Evolutionary conservation across 495 filamentous ascomycete species (phyloP).

Genomic region (Lasiosphaeria hispida): DNA sequence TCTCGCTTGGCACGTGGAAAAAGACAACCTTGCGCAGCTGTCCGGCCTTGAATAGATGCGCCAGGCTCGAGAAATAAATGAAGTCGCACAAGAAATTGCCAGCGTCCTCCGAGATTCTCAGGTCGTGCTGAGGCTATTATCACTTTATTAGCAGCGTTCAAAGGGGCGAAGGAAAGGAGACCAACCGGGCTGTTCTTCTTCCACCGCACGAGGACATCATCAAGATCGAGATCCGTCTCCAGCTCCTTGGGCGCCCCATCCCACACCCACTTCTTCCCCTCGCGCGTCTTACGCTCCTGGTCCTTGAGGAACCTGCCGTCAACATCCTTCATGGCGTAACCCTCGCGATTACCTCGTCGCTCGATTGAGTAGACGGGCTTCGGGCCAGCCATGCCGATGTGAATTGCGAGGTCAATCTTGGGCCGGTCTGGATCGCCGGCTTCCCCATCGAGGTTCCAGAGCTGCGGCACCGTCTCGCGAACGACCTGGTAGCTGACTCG

Average conservation of each 20-base stretch:
- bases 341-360: conserved; percentile 65
- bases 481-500: conserved; percentile 68
- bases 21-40: conserved; percentile 63
- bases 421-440: conserved; percentile 20
- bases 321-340: conserved; percentile 69
- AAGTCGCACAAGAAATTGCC: conserved; percentile 85
- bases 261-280: conserved; percentile 46
- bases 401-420: conserved; percentile 64
- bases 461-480: conserved; percentile 55
- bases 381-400: conserved; percentile 79
- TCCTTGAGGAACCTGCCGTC: conserved; percentile 57
- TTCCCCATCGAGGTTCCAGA: conserved; percentile 42
- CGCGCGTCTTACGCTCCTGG: conserved; percentile 38
- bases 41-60: conserved; percentile 49
- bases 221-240: conserved; percentile 48
- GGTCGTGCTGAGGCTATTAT: conserved; percentile 44
- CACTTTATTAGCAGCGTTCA: conserved; percentile 3
- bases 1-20: conserved; percentile 70
- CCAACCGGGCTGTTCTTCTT: conserved; percentile 37
- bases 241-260: conserved; percentile 45
- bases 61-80: conserved; percentile 75
- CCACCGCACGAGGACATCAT: conserved; percentile 57
- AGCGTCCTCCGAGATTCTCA: conserved; percentile 69
- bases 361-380: conserved; percentile 69
- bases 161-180: background rate